Conservation (phyloP, 2,329 filamentous ascomycete genomes). For the Cordyceps tenuipes region DNA sequence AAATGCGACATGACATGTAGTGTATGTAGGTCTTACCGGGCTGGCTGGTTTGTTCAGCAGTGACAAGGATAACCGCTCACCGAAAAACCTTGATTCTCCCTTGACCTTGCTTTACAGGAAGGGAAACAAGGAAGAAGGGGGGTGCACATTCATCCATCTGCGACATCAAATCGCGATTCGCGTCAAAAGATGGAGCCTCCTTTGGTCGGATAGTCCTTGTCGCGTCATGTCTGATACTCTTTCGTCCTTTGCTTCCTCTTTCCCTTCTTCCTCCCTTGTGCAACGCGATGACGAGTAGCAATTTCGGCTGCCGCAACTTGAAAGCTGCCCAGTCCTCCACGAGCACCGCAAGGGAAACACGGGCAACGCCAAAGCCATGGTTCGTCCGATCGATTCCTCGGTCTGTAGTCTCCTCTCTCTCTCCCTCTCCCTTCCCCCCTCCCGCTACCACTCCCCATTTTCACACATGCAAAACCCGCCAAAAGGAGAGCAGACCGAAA, state of each 20-base stretch:
- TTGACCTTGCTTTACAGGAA: too few relatives aligned
- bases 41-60: constrained; percentile 1
- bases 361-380: background rate
- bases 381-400: background rate
- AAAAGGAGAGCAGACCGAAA: background rate
- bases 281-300: background rate
- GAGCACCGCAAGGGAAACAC: background rate
- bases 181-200: background rate
- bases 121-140: too few relatives aligned
- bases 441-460: background rate
- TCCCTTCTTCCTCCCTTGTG: background rate
- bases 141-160: background rate
- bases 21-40: background rate
- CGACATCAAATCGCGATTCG: background rate
- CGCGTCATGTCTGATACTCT: background rate
- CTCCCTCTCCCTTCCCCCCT: too few relatives aligned
- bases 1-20: too few relatives aligned
- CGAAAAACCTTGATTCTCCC: background rate
- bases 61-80: background rate
- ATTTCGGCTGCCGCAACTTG: background rate
- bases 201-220: background rate
- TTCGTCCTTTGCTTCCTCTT: too few relatives aligned
- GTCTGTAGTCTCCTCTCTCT: background rate
- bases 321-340: too few relatives aligned
- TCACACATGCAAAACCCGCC: too few relatives aligned